Conservation (phyloP, 2,329 filamentous ascomycete genomes). For the Neospermospora avenae region DNA sequence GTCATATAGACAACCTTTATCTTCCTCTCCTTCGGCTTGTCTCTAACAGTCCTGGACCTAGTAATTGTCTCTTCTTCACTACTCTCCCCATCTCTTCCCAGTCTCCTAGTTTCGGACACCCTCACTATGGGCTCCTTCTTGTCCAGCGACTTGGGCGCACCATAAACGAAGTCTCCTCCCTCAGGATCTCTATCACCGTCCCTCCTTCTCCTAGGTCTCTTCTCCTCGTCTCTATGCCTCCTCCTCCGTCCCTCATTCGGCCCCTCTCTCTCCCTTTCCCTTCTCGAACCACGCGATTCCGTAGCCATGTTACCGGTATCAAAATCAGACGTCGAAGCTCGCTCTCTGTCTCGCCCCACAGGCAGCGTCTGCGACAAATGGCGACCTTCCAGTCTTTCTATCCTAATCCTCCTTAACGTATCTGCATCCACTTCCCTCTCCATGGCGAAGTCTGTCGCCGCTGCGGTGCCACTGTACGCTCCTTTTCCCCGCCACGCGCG, state of each 20-base stretch:
- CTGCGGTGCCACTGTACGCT: conserved; percentile 15
- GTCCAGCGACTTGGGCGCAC: conserved; percentile 13
- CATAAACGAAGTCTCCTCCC: conserved; percentile 24
- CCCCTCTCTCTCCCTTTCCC: background rate
- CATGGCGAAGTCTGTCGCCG: background rate
- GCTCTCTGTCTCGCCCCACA: background rate
- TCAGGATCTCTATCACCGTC: conserved; percentile 20
- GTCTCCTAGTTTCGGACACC: conserved; percentile 22
- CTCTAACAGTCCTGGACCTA: conserved; percentile 13
- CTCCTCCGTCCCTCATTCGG: conserved; percentile 24
- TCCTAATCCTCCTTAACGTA: conserved; percentile 26
- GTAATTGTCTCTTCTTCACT: conserved; percentile 3
- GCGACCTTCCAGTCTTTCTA: conserved; percentile 30
- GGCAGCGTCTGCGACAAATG: background rate
- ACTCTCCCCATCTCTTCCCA: conserved; percentile 23
- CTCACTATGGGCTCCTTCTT: conserved; percentile 11
- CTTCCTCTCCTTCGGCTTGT: conserved; percentile 26
- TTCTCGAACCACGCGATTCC: conserved; percentile 27
- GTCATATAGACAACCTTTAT: conserved; percentile 28
- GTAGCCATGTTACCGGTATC: conserved; percentile 24
- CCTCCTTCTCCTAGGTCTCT: conserved; percentile 22
- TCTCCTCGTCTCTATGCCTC: conserved; percentile 22
- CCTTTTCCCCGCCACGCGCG: conserved; percentile 22
- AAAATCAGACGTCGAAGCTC: conserved; percentile 11
- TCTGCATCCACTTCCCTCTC: conserved; percentile 20